Evolutionary conservation across 305 asterid genomes (phyloP), one percentile per base, ranked within the genome.

Genomic region (Fraxinus sp.): DNA sequence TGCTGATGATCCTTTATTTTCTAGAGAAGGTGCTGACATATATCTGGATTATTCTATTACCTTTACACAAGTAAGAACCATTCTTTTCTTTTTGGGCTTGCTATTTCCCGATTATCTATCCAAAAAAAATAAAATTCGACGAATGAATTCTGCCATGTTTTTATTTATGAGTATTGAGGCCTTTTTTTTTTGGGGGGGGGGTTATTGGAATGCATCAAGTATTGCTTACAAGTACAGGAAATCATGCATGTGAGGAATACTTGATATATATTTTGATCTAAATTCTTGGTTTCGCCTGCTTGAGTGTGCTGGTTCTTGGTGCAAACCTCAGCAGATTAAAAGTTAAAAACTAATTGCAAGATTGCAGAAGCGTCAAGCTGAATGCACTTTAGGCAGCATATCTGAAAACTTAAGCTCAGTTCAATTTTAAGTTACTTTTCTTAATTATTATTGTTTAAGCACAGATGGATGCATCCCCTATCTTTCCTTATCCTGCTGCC

Each of bases 11-110:
- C 85, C 88, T 80, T 62, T 89, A 68, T 95, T 94, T 90, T 84
- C 90, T 49, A 88, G 98, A 87, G 90, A 90, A 82, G 99, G 98
- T 83, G 91, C 94, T 84, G 98, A 94, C 85, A 81, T 95, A 78
- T 94, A 92, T 91, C 97, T 95, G 81, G 94, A 94, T 81, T 83
- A 85, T 85, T 72, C 85, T 88, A 93, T 95, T 78, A 90, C 91
- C 87, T 92, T 95, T 80, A 92, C 97, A 78, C 91, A 92, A 88
- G 98, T 95, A 85, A 90, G 97, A 77, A 76, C 84, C 82, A n/a
- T 64, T 55, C 37, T 37, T 39, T 16, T 5, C 46, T 75, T 20
- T 77, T 80, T 37, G n/a, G 74, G 66, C 41, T 26, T 49, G 8
- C 77, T 35, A 44, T 82, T 74, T 28, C 30, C 30, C 30, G 30